A percentile compares a stretch with the other conserved stretches of the same genome.
These are phyloP conservation scores for Chimonanthus praecox DNA, from an alignment of 164 flowering plant genomes.

Conservation along the genomic window DNA sequence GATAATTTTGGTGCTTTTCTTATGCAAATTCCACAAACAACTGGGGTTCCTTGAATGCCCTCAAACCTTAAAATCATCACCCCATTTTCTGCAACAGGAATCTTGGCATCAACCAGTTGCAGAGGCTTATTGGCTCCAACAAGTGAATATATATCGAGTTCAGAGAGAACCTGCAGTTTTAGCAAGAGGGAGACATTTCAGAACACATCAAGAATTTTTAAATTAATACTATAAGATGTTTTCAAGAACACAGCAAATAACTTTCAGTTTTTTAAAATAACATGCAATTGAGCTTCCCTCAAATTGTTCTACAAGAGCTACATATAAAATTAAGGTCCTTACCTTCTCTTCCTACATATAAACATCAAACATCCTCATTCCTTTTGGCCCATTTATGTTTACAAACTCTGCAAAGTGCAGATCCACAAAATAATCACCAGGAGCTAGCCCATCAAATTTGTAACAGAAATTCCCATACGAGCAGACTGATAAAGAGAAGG, in stretches of 20 bases:
- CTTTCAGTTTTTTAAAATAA: not conserved
- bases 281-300: not conserved
- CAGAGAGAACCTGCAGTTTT: slow-evolving; percentile 20
- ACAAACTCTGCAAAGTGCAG: slow-evolving; percentile 83
- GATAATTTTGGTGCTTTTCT: slow-evolving; percentile 36
- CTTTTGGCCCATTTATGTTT: slow-evolving; percentile 67
- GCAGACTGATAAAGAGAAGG: slow-evolving; percentile 64
- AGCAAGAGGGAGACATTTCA: not conserved
- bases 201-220: not conserved
- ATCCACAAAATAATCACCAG: slow-evolving; percentile 66
- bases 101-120: slow-evolving; percentile 53
- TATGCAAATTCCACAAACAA: slow-evolving; percentile 74
- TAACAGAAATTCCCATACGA: slow-evolving; percentile 56
- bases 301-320: not conserved
- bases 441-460: slow-evolving; percentile 36
- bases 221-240: too few relatives aligned
- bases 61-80: slow-evolving; percentile 47
- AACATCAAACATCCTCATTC: slow-evolving; percentile 77
- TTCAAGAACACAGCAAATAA: not conserved
- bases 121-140: slow-evolving; percentile 81
- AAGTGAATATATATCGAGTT: slow-evolving; percentile 57
- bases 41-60: slow-evolving; percentile 60
- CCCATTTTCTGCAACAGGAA: slow-evolving; percentile 46
- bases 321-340: slow-evolving; percentile 14
- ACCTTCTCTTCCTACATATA: slow-evolving; percentile 78